Conservation (phyloP, 148 eudicot genomes). For the Rheum nobile region DNA sequence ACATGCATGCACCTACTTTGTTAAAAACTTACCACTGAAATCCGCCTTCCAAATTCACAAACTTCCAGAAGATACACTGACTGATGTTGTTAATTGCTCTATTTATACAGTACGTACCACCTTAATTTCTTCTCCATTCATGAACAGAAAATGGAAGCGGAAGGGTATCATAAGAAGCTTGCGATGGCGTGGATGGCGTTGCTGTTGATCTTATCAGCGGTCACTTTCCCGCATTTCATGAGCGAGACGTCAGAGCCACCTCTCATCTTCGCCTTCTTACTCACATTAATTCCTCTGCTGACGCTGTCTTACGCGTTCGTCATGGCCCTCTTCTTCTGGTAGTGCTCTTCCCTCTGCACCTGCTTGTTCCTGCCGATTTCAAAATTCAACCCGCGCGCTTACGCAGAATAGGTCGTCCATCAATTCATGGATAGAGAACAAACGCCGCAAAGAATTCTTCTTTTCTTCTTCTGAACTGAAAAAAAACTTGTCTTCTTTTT, state of each 20-base stretch:
- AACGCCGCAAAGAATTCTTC: too few species aligned
- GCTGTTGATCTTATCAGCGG: not conserved
- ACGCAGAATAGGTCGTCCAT: too few species aligned
- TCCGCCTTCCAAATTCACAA: not conserved
- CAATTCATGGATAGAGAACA: too few species aligned
- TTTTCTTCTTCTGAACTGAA: too few species aligned
- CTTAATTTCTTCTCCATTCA: not conserved
- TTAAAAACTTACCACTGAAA: not conserved
- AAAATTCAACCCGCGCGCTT: too few species aligned
- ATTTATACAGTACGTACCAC: not conserved
- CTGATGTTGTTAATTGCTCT: too few species aligned
- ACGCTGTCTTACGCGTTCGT: not conserved
- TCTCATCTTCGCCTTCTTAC: not conserved
- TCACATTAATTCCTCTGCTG: not conserved
- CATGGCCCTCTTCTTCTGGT: not conserved
- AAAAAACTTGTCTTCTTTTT: too few species aligned
- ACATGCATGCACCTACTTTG: not conserved
- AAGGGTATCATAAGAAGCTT: not conserved
- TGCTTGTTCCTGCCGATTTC: too few species aligned
- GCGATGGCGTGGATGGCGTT: not conserved
- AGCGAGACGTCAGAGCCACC: not conserved
- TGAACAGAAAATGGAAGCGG: not conserved
- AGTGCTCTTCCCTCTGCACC: too few species aligned
- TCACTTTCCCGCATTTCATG: not conserved
- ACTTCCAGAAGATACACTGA: not conserved